Percentiles rank a stretch among this genome's conserved stretches.
These are phyloP conservation scores for Sporothrix protearum DNA, from an alignment of 2,329 filamentous ascomycete genomes.

Conservation along the genomic window DNA sequence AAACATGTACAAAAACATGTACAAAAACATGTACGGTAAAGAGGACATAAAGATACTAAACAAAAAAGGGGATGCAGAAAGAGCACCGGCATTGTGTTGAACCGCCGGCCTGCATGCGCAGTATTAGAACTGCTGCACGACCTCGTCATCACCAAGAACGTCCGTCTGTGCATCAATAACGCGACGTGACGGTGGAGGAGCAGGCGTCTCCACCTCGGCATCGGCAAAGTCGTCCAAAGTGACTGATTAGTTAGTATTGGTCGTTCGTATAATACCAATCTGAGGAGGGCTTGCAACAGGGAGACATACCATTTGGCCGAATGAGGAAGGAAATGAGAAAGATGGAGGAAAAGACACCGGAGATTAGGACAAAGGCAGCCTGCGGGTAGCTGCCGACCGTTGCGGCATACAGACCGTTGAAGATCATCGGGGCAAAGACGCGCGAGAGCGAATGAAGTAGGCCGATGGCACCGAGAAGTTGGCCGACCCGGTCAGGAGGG, in stretches of 20 bases:
- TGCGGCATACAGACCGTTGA: constrained; percentile 79
- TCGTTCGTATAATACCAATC: neutral
- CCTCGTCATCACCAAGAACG: constrained; percentile 29
- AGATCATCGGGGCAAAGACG: constrained; percentile 74
- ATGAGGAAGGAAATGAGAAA: constrained; percentile 68
- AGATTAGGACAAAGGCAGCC: constrained; percentile 75
- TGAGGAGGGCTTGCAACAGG: neutral
- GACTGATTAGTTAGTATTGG: constrained; percentile 10
- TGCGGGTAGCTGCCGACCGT: constrained; percentile 78
- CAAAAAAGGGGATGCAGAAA: neutral
- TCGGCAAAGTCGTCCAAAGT: neutral
- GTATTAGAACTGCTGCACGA: constrained; percentile 28
- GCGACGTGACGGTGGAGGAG: neutral
- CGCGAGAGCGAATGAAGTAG: constrained; percentile 78
- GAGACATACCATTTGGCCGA: constrained; percentile 65
- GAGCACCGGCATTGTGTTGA: neutral
- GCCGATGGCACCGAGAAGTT: constrained; percentile 84
- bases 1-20: neutral
- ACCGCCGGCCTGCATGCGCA: neutral
- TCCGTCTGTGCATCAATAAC: constrained; percentile 14
- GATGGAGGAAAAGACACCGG: constrained; percentile 61
- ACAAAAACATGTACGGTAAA: neutral
- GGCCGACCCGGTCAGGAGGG: constrained; percentile 73
- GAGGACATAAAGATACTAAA: neutral
- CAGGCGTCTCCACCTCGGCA: neutral